Evolutionary conservation across 495 filamentous ascomycete species (phyloP).

Genomic region (Trichocladium uniseriatum): DNA sequence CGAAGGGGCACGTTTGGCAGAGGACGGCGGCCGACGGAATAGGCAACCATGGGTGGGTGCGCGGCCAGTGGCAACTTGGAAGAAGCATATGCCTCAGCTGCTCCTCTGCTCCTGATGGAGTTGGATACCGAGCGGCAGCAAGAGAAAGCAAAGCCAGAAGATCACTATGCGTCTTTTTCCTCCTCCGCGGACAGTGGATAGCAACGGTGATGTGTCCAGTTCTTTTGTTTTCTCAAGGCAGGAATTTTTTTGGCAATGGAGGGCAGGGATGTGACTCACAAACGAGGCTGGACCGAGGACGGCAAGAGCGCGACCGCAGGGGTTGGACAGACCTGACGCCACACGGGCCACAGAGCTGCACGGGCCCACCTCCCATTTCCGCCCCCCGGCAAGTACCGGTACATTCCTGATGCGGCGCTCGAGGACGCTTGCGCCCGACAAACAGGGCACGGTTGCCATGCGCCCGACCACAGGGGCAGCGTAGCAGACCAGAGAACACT

Average conservation of each 20-base stretch:
- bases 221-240: neutral
- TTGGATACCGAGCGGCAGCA: too few relatives aligned
- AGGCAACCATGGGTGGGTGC: too few relatives aligned
- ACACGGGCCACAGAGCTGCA: conserved; percentile 16
- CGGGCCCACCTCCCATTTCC: conserved; percentile 4
- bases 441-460: conserved; percentile 4
- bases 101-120: too few relatives aligned
- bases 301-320: conserved; percentile 8
- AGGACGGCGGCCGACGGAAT: too few relatives aligned
- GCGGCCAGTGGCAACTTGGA: too few relatives aligned
- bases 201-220: too few relatives aligned
- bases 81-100: too few relatives aligned
- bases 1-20: neutral
- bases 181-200: too few relatives aligned
- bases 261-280: conserved; percentile 17
- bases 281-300: conserved; percentile 14
- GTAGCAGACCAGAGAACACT: neutral
- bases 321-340: conserved; percentile 9
- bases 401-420: conserved; percentile 1
- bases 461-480: conserved; percentile 1
- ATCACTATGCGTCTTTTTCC: too few relatives aligned
- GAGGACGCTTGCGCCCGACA: conserved; percentile 1
- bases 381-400: conserved; percentile 8
- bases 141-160: too few relatives aligned
- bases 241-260: neutral